These are phyloP conservation scores for Yamadazyma siamensis DNA, from an alignment of 1,139 yeast genomes.

Conservation along the genomic window DNA sequence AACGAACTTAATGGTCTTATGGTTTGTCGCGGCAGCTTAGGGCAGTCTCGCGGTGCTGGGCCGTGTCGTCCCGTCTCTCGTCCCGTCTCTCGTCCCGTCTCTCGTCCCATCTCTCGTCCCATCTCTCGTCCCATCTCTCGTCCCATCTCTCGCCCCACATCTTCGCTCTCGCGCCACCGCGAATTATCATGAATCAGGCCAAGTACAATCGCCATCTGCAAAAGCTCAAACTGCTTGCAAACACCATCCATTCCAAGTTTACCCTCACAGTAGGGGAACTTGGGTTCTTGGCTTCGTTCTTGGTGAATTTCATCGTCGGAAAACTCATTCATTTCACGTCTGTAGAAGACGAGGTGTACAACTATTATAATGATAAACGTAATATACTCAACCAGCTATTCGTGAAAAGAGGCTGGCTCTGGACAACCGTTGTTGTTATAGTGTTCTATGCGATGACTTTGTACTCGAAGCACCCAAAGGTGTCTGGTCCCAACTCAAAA, in stretches of 20 bases:
- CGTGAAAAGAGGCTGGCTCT: conserved; percentile 90
- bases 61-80: too few species aligned
- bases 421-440: conserved; percentile 59
- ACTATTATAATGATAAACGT: conserved; percentile 59
- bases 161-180: not conserved
- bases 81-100: too few species aligned
- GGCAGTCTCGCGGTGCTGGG: too few species aligned
- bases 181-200: conserved; percentile 3
- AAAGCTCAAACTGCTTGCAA: not conserved
- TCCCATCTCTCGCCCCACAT: conserved; percentile 1
- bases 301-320: conserved; percentile 30
- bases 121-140: too few species aligned
- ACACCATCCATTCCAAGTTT: conserved; percentile 4
- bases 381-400: conserved; percentile 68
- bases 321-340: conserved; percentile 32
- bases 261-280: conserved; percentile 20
- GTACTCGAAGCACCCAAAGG: conserved; percentile 10
- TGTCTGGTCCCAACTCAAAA: conserved; percentile 2
- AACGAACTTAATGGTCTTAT: too few species aligned
- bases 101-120: too few species aligned
- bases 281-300: conserved; percentile 25
- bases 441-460: conserved; percentile 25
- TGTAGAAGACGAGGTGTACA: conserved; percentile 38
- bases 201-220: conserved; percentile 3
- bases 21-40: too few species aligned